phyloP scores from a whole-genome alignment of 305 asterid genomes.

The Ajuga reptans region DNA sequence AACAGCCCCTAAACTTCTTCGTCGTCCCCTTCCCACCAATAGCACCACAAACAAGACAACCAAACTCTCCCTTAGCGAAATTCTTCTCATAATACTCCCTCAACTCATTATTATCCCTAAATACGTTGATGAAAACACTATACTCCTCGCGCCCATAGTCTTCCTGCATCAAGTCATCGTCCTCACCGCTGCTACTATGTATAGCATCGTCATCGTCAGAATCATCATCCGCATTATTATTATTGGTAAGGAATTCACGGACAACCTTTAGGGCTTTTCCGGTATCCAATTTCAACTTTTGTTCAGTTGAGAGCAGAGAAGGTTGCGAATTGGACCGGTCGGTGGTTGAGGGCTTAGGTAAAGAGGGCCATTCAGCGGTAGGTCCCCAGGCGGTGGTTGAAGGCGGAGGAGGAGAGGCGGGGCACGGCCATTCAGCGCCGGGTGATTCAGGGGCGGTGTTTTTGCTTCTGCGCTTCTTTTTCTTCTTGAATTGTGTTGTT shows the following conservation, averaged over 20 bases:
- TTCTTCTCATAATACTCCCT: slow-evolving; percentile 45
- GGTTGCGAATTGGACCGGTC: slow-evolving; percentile 36
- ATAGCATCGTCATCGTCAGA: slow-evolving; percentile 24
- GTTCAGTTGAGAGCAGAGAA: slow-evolving; percentile 26
- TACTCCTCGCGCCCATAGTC: slow-evolving; percentile 32
- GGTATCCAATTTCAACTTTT: slow-evolving; percentile 23
- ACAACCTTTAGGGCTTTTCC: slow-evolving; percentile 33
- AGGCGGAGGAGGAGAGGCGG: slow-evolving; percentile 27
- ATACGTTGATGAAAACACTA: slow-evolving; percentile 40
- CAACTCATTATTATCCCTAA: slow-evolving; percentile 39
- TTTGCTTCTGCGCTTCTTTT: background rate
- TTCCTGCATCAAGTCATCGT: slow-evolving; percentile 30
- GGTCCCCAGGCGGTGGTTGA: too few relatives aligned
- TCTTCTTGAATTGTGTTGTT: slow-evolving; percentile 42
- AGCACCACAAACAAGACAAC: slow-evolving; percentile 68
- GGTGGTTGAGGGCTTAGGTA: too few relatives aligned
- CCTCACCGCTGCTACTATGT: slow-evolving; percentile 27
- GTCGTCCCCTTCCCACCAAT: slow-evolving; percentile 39
- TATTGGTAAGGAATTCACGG: slow-evolving; percentile 33
- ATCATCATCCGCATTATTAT: background rate
- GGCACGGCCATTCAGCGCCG: slow-evolving; percentile 51
- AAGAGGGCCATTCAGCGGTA: too few relatives aligned
- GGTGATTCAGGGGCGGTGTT: too few relatives aligned
- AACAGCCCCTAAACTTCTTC: slow-evolving; percentile 59
- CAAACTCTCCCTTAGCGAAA: slow-evolving; percentile 43